Evolutionary conservation across 2,329 filamentous ascomycete genomes (phyloP), one percentile per base, ranked within the genome.

Genomic region (Penicillium nordicum): DNA sequence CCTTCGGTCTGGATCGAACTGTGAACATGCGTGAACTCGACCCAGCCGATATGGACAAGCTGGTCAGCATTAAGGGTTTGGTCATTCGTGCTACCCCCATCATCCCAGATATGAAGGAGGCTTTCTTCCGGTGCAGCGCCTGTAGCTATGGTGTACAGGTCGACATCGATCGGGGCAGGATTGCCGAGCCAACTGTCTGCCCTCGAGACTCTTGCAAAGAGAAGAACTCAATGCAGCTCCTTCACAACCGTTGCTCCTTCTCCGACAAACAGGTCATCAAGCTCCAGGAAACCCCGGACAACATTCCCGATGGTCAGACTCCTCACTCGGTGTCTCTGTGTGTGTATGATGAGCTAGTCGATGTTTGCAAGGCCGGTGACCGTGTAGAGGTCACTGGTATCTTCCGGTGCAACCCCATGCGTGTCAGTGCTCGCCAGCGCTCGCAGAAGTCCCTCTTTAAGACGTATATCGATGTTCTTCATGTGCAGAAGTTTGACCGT

Each of bases 261-360:
- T 88, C 92, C 53, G 94, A 99, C 73, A 99, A 99, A 79, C 94
- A 99, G 73, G 91, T 99, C 57, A 96, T 99, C 77, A 99, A 99
- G 74, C 81, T 99, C 40, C 94, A 99, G 75, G 94, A 99, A 75
- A 99, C 94, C 0, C 94, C 94, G 0, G 94, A 99, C 73, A 90
- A 86, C 37, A 89, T 99, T 18, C 94, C 94, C 47, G 89, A 96
- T 63, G 94, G 94, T 18, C 94, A 99, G 76, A 99, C 94, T 21
- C 94, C 94, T 14, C 94, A 99, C 75, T 96, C 93, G 0, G 94
- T 99, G 27, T 97, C 93, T 0, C 85, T 99, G 48, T 97, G 93
- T 69, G 90, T 92, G 12, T 97, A 99, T 72, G 93, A 97, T 69
- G 94, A 99, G 73, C 80, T 99, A 50, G 95, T 99, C 0, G 94